Conservation (phyloP, 2,329 filamentous ascomycete genomes). For the Penicillium psychrosexuale region DNA sequence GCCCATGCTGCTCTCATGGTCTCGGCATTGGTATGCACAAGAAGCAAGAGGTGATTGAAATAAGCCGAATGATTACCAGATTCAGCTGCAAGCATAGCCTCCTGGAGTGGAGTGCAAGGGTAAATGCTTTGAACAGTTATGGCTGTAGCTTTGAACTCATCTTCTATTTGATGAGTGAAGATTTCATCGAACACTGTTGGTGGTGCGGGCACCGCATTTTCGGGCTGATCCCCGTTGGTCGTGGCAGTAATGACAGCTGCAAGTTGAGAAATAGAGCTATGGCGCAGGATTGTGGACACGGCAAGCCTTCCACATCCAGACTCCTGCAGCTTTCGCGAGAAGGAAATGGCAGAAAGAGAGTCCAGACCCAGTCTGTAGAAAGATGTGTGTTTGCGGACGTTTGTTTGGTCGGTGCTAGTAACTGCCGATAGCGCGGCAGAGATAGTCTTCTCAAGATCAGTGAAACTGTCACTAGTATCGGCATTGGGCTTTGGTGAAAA, state of each 20-base stretch:
- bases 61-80: slow-evolving; percentile 56
- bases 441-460: slow-evolving; percentile 55
- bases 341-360: slow-evolving; percentile 73
- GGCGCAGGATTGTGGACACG: slow-evolving; percentile 67
- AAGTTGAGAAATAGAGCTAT: slow-evolving; percentile 64
- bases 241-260: slow-evolving; percentile 33
- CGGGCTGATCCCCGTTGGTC: slow-evolving; percentile 1
- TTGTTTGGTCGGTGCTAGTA: slow-evolving; percentile 45
- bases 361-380: slow-evolving; percentile 78
- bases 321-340: slow-evolving; percentile 58
- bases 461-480: slow-evolving; percentile 45
- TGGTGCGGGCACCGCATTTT: not conserved
- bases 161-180: slow-evolving; percentile 31
- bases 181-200: slow-evolving; percentile 20
- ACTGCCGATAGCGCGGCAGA: slow-evolving; percentile 54
- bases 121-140: slow-evolving; percentile 56
- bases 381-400: slow-evolving; percentile 64
- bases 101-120: slow-evolving; percentile 83
- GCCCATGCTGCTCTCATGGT: slow-evolving; percentile 61
- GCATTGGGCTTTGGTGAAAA: slow-evolving; percentile 31
- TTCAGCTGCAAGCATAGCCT: slow-evolving; percentile 73
- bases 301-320: slow-evolving; percentile 51
- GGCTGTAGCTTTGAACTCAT: slow-evolving; percentile 32
- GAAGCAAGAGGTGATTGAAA: slow-evolving; percentile 68
- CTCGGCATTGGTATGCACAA: slow-evolving; percentile 51